Percentiles rank a stretch among this genome's conserved stretches.
Evolutionary conservation across 257 asterid genomes (phyloP).

Genomic region (Nicotiana otophora): DNA sequence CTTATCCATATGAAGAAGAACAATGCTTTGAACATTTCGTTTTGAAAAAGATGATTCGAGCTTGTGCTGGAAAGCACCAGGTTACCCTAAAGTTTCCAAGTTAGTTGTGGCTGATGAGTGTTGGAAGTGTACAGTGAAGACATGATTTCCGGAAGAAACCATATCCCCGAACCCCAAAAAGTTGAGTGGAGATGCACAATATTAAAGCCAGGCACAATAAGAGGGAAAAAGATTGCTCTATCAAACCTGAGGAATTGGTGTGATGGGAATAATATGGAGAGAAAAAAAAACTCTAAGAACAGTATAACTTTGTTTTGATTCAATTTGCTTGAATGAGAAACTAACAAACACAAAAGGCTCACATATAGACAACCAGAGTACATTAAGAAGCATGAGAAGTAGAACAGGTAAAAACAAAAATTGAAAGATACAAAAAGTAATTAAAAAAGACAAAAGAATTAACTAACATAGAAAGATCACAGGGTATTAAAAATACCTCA

Average conservation of each 20-base stretch:
- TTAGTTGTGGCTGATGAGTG: not conserved
- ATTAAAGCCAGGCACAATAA: not conserved
- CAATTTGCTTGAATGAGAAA: not conserved
- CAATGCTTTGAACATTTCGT: too few relatives aligned
- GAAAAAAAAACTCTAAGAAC: not conserved
- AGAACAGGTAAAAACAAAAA: not conserved
- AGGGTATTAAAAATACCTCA: conserved; percentile 40
- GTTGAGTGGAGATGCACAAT: not conserved
- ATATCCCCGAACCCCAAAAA: not conserved
- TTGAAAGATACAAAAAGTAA: conserved; percentile 1
- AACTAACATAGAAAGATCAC: not conserved
- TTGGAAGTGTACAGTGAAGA: not conserved
- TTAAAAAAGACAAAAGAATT: conserved; percentile 7
- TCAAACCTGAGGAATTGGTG: not conserved
- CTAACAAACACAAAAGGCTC: not conserved
- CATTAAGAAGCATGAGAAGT: conserved; percentile 8
- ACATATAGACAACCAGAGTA: not conserved
- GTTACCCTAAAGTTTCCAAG: not conserved
- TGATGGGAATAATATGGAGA: not conserved
- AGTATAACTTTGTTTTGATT: too few relatives aligned
- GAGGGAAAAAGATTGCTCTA: not conserved
- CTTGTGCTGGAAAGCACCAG: not conserved
- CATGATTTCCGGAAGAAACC: not conserved
- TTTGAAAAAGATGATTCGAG: not conserved
- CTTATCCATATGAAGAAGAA: too few relatives aligned